Conservation (phyloP, 495 filamentous ascomycete genomes). For the Chaetomium cochliodes region DNA sequence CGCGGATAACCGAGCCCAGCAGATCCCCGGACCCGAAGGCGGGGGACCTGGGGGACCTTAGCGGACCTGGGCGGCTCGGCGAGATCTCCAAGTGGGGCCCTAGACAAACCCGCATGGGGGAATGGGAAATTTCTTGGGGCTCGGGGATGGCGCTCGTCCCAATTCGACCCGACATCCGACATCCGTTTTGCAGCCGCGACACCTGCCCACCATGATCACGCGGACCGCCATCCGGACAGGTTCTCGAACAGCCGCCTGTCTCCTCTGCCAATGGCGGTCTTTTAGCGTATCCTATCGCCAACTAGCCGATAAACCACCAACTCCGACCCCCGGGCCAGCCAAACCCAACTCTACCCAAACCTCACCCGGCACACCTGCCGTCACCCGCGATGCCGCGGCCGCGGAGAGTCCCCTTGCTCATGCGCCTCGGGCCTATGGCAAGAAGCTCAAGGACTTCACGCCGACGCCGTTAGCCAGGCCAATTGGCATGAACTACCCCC, state of each 20-base stretch:
- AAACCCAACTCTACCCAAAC: constrained; percentile 7
- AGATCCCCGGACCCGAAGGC: constrained; percentile 17
- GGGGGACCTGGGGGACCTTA: constrained; percentile 13
- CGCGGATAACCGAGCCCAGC: constrained; percentile 38
- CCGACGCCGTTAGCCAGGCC: constrained; percentile 72
- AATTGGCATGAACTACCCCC: constrained; percentile 74
- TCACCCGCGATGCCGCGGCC: constrained; percentile 6
- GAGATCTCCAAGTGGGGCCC: constrained; percentile 20
- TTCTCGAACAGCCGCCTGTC: constrained; percentile 33
- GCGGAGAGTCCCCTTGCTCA: constrained; percentile 42
- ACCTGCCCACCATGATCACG: constrained; percentile 29
- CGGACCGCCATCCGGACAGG: constrained; percentile 21
- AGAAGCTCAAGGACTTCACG: constrained; percentile 57
- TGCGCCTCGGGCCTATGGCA: constrained; percentile 55
- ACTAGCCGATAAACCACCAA: constrained; percentile 35
- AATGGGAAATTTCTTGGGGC: constrained; percentile 33
- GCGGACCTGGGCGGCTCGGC: constrained; percentile 2
- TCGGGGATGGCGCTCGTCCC: constrained; percentile 1
- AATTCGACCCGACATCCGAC: constrained; percentile 16
- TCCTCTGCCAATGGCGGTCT: constrained; percentile 49
- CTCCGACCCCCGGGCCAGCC: constrained; percentile 14
- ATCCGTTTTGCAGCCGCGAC: constrained; percentile 4
- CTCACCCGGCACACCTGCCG: constrained; percentile 8
- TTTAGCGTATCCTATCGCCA: constrained; percentile 47
- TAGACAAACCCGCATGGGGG: constrained; percentile 14